Percentiles rank a stretch among this genome's conserved stretches.
phyloP scores from a whole-genome alignment of 1,139 yeast genomes.

The Yamadazyma oceani region DNA sequence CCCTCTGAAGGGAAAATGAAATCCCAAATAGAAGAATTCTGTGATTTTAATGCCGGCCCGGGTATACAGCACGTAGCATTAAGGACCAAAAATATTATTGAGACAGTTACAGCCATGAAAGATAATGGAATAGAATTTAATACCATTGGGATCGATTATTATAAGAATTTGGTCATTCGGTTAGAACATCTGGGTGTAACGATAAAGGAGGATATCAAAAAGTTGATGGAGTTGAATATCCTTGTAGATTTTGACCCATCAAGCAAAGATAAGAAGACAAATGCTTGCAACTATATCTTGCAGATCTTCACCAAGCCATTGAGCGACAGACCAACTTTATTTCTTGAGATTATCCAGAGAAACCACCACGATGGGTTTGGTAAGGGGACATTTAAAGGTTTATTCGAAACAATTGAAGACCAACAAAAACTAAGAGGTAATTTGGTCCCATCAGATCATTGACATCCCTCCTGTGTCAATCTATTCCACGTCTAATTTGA shows the following conservation, averaged over 20 bases:
- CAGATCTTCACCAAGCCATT: slow-evolving; percentile 80
- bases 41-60: slow-evolving; percentile 73
- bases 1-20: slow-evolving; percentile 67
- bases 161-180: slow-evolving; percentile 46
- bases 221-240: slow-evolving; percentile 49
- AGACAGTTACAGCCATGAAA: slow-evolving; percentile 53
- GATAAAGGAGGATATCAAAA: slow-evolving; percentile 47
- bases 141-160: slow-evolving; percentile 55
- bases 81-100: slow-evolving; percentile 57
- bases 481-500: not conserved
- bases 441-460: slow-evolving; percentile 19
- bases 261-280: slow-evolving; percentile 26
- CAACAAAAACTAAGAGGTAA: slow-evolving; percentile 59
- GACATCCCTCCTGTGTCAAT: not conserved
- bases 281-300: slow-evolving; percentile 59
- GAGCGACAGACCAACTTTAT: slow-evolving; percentile 76
- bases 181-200: slow-evolving; percentile 33
- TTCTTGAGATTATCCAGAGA: slow-evolving; percentile 78
- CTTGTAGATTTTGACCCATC: slow-evolving; percentile 72
- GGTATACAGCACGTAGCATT: slow-evolving; percentile 85
- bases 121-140: slow-evolving; percentile 72
- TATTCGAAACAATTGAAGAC: slow-evolving; percentile 73
- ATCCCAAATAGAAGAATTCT: slow-evolving; percentile 81
- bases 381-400: slow-evolving; percentile 79
- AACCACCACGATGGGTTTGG: slow-evolving; percentile 83